Evolutionary conservation across 306 rosid species (phyloP), one percentile per base, ranked within the genome.

Genomic region (Psophocarpus tetragonolobus): DNA sequence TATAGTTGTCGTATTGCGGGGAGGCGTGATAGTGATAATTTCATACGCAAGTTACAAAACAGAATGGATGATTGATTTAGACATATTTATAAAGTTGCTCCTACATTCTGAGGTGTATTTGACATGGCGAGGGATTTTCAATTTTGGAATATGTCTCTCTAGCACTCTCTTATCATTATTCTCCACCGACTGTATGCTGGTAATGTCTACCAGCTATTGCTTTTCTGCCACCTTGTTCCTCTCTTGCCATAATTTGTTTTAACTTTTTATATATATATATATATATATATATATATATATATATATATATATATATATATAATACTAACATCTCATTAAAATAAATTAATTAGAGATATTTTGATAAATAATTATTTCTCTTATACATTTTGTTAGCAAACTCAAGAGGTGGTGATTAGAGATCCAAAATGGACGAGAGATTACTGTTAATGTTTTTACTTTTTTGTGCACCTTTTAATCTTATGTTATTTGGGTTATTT

Each of bases 1-100:
- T 14, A 60, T 51, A 5, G 71, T 12, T 60, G 71, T 61, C 44
- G 29, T 18, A 42, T 74, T 75, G 79, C 3, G 13, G 47, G 62
- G 70, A 74, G 48, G 20, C 11, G 5, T 35, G 35, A 72, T 53
- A 38, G 39, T n/a, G 18, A 54, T 26, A 21, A 42, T 5, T 27
- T 58, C 9, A 0, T 29, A 60, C 42, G 18, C 0, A 56, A 73
- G 2, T 33, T 8, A 4, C 9, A 3, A 29, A 2, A 12, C 51
- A 47, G 47, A 5, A 73, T 8, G 60, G 51, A 35, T 63, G 1
- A 23, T 30, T 45, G 3, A 13, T 3, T 75, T 47, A 13, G 6
- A 5, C 21, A 36, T 24, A 48, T 29, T 45, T 45, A 3, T 15
- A 44, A 61, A 21, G 3, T 53, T 17, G n/a, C 4, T 45, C 2